phyloP scores from a whole-genome alignment of 169 alveolate species.

The Cryptosporidium tyzzeri region DNA sequence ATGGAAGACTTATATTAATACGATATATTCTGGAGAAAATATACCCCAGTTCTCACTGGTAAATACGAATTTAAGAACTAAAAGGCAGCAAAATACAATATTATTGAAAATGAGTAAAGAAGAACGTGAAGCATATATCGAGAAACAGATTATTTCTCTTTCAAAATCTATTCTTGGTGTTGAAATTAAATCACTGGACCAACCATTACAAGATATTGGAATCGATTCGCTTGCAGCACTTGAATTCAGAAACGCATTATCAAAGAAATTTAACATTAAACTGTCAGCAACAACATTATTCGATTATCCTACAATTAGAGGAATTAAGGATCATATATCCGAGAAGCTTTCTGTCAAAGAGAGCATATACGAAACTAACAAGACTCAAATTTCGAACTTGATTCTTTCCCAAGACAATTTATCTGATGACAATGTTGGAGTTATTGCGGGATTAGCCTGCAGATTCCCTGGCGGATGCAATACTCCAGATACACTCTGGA shows the following conservation, averaged over 20 bases:
- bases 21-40: no score
- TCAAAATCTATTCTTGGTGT: no score
- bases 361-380: no score
- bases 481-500: slow-evolving; percentile 79
- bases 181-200: slow-evolving; percentile 21
- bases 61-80: no score
- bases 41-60: no score
- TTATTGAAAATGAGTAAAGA: no score
- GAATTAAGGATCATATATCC: slow-evolving; percentile 78
- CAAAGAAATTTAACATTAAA: slow-evolving; percentile 66
- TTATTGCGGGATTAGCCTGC: slow-evolving; percentile 80
- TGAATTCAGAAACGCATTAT: slow-evolving; percentile 78
- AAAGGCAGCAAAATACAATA: no score
- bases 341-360: slow-evolving; percentile 59
- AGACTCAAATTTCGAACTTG: no score
- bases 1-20: no score
- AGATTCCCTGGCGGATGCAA: slow-evolving; percentile 81
- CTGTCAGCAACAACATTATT: slow-evolving; percentile 79
- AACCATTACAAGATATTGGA: slow-evolving; percentile 76
- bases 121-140: not conserved
- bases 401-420: no score
- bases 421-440: not conserved
- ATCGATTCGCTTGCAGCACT: slow-evolving; percentile 81
- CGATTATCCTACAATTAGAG: slow-evolving; percentile 82
- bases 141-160: not conserved